phyloP scores from a whole-genome alignment of 2,329 filamentous ascomycete genomes.

The Chrysosporium keratinophilum region DNA sequence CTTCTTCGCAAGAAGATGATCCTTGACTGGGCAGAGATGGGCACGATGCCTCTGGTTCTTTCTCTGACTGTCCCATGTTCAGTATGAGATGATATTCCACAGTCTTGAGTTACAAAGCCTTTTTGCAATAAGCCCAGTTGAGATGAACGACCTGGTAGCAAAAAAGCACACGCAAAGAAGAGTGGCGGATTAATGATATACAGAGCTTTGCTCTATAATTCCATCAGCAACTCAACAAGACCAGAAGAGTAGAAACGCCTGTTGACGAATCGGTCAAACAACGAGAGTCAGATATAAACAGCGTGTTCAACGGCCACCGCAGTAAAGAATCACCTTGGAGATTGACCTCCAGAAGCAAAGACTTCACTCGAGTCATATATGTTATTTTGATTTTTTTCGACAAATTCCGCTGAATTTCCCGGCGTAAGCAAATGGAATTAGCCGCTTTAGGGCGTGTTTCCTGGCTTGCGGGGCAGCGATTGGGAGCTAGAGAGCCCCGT shows the following conservation, averaged over 20 bases:
- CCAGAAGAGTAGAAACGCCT: too few relatives aligned
- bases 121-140: too few relatives aligned
- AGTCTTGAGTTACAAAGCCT: too few relatives aligned
- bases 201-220: too few relatives aligned
- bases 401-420: conserved; percentile 1
- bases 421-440: background rate
- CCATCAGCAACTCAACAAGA: too few relatives aligned
- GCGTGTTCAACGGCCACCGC: background rate
- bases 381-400: background rate
- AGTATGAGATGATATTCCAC: background rate
- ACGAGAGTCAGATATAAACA: too few relatives aligned
- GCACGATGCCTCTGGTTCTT: background rate
- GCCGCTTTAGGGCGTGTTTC: background rate
- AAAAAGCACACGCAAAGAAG: too few relatives aligned
- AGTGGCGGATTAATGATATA: too few relatives aligned
- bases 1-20: conserved; percentile 3
- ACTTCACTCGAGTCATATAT: background rate
- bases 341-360: background rate
- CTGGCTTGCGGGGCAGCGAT: conserved; percentile 6
- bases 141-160: too few relatives aligned
- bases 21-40: conserved; percentile 1
- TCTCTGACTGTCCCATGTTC: conserved; percentile 1
- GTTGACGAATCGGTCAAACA: too few relatives aligned
- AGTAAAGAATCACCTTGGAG: background rate
- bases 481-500: background rate